Evolutionary conservation across 176 grass and related monocot species (phyloP).

Genomic region (Canna indica): DNA sequence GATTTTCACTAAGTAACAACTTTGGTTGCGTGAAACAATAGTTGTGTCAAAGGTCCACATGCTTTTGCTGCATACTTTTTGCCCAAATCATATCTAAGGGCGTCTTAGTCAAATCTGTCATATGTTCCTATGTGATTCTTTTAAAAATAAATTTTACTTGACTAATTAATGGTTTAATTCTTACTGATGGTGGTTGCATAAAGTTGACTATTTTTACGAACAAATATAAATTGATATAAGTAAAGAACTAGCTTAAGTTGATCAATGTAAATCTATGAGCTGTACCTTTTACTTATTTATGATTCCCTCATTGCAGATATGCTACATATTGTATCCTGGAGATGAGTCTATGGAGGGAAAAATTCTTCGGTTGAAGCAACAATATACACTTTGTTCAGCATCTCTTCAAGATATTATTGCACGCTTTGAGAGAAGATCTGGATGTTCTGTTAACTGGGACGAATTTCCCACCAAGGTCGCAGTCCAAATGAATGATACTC

Average conservation of each 20-base stretch:
- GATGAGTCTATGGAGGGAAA: slow-evolving; percentile 91
- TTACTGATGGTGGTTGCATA: neutral
- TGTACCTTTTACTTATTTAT: slow-evolving; percentile 3
- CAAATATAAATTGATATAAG: neutral
- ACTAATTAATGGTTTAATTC: too few relatives aligned
- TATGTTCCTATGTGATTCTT: neutral
- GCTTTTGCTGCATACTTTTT: neutral
- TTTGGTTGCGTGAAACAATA: neutral
- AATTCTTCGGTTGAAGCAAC: slow-evolving; percentile 89
- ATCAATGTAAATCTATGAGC: neutral
- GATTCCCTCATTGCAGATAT: slow-evolving; percentile 46
- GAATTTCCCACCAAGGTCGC: slow-evolving; percentile 94
- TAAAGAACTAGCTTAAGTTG: neutral
- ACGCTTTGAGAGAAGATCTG: slow-evolving; percentile 75
- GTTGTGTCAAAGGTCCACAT: neutral
- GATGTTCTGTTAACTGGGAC: slow-evolving; percentile 71
- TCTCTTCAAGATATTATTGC: slow-evolving; percentile 95
- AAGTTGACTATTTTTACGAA: neutral
- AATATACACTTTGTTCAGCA: slow-evolving; percentile 92
- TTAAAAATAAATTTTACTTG: neutral
- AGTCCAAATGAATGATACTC: slow-evolving; percentile 99
- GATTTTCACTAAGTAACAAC: neutral
- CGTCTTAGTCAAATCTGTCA: neutral
- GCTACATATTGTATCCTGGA: slow-evolving; percentile 81
- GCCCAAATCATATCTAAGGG: neutral